Evolutionary conservation across 2,329 filamentous ascomycete species (phyloP), one percentile per base, ranked within the genome.

Genomic region (Colletotrichum trifolii): DNA sequence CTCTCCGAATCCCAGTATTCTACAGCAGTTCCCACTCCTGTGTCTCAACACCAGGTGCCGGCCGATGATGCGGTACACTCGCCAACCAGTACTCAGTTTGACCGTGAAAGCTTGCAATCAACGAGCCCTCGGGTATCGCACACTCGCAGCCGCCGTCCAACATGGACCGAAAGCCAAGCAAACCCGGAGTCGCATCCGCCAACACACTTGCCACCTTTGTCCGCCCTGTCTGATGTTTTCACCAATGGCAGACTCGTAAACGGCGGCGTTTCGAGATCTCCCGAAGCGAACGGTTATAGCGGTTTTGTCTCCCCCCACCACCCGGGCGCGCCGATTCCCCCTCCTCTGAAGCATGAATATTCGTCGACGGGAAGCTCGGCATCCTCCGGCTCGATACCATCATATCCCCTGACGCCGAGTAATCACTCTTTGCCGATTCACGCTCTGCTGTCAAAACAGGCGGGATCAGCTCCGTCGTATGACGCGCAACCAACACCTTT

Each of bases 381-480:
- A 2, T 79, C 75, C 12, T 81, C 82, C 1, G 76, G 75, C 25
- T 71, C 73, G 33, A 39, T 45, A 6, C 34, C 43, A 5, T 58
- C 64, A 3, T 73, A 73, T n/a, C 77, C 80, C 2, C 77, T 84
- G 46, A 82, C 81, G 5, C 79, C 82, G 0, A 79, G 82, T 50
- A 85, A 87, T 42, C 81, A 83, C 0, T 77, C 83, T 1, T 69
- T 87, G 10, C 84, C 85, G 1, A 87, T 87, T 33, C 85, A 87
- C 67, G 81, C 84, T 0, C 75, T 88, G 0, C 73, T 87, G 17
- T 79, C 79, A 2, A 78, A 80, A 25, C 81, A 81, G 64, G 69
- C 73, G 8, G 64, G 75, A 17, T 56, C 52, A 11, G 43, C 62
- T 66, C 56, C 65, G 58, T 49, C 67, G 66, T 69, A 68, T 69